Evolutionary conservation across 2,329 filamentous ascomycete species (phyloP).

Genomic region (Talaromyces pinophilus): DNA sequence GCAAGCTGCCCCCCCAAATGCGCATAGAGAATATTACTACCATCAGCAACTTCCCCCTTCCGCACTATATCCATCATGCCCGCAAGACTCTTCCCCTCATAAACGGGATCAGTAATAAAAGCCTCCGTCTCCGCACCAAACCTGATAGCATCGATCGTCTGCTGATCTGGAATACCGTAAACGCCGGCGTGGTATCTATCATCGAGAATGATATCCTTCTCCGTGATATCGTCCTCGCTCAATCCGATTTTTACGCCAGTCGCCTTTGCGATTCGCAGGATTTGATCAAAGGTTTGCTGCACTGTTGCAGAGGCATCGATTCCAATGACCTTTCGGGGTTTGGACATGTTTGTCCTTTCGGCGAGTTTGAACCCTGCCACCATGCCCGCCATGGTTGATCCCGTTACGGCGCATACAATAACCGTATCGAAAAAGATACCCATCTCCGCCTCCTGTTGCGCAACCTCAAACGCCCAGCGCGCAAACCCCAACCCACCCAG

Average conservation of each 20-base stretch:
- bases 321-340: slow-evolving; percentile 61
- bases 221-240: slow-evolving; percentile 59
- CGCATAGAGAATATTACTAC: slow-evolving; percentile 69
- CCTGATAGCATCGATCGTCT: slow-evolving; percentile 67
- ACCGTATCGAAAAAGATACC: slow-evolving; percentile 68
- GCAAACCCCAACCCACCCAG: slow-evolving; percentile 71
- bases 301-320: slow-evolving; percentile 65
- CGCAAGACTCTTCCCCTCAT: slow-evolving; percentile 73
- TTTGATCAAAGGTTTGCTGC: slow-evolving; percentile 64
- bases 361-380: slow-evolving; percentile 70
- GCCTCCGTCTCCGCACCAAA: slow-evolving; percentile 69
- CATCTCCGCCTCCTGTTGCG: slow-evolving; percentile 61
- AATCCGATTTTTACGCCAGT: slow-evolving; percentile 67
- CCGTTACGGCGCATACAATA: slow-evolving; percentile 70
- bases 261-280: slow-evolving; percentile 65
- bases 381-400: slow-evolving; percentile 70
- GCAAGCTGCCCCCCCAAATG: slow-evolving; percentile 71
- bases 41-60: slow-evolving; percentile 59
- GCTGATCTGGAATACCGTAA: slow-evolving; percentile 67
- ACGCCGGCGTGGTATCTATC: slow-evolving; percentile 66
- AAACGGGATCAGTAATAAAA: slow-evolving; percentile 74
- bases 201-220: slow-evolving; percentile 64
- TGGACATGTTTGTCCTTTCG: slow-evolving; percentile 49
- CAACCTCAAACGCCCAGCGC: slow-evolving; percentile 69
- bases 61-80: slow-evolving; percentile 69